Evolutionary conservation across 2,329 filamentous ascomycete species (phyloP), one percentile per base, ranked within the genome.

Genomic region (Verticillium klebahnii): DNA sequence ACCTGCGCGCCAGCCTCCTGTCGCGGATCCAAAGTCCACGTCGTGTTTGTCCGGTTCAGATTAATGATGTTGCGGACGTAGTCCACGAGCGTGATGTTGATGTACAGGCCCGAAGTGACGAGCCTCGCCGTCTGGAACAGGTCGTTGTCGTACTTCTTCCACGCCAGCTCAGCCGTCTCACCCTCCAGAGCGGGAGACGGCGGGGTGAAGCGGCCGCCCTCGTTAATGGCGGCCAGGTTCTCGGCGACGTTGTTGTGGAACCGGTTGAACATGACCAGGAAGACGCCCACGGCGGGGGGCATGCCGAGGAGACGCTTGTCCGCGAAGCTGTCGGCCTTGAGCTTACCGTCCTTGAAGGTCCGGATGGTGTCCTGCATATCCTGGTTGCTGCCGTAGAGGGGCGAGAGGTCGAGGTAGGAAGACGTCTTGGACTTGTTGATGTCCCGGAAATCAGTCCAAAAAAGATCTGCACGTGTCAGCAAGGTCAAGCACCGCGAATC

Each of bases 191-290:
- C 66, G 5, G 78, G 74, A 0, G 78, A 69, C 0, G 92, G 91
- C 63, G 86, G 88, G 0, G 82, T 85, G 75, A 97, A 97, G 25
- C 91, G 85, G 17, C 87, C 88, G 55, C 86, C 85, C 69, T 97
- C 93, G 69, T 97, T 97, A 74, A 97, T 94, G n/a, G 83, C 78
- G 0, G 90, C 90, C 19, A 97, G 79, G 64, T 94, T 89, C 60
- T 87, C 84, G 1, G 91, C 93, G 0, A 93, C 86, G 66, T 95
- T 84, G 75, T 98, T 97, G 76, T 97, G 94, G 76, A 96, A 96
- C 29, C 88, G 84, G 69, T 89, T 89, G 76, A 92, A 89, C 89
- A 93, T 92, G 73, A 93, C 82, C 32, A 93, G 75, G 3, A 93
- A 69, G 5, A 91, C 87, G 61, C 86, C 83, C 5, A 90, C 89